Conservation (phyloP, 2,329 filamentous ascomycete genomes). For the Elsinoe australis region DNA sequence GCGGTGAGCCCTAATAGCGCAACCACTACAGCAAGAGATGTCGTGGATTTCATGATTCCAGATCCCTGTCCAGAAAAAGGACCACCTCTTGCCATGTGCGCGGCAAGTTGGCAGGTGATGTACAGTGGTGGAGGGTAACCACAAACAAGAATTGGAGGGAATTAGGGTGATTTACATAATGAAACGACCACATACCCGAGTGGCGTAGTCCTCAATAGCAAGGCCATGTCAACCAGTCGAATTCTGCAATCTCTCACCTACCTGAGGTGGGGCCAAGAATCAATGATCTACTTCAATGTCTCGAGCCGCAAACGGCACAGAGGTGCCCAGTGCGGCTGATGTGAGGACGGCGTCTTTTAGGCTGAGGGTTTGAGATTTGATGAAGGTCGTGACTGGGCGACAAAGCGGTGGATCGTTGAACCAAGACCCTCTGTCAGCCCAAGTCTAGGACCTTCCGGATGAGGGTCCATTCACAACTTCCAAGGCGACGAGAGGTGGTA, state of each 20-base stretch:
- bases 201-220: not conserved
- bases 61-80: not conserved
- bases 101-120: not conserved
- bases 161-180: conserved; percentile 9
- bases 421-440: not conserved
- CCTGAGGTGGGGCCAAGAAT: not conserved
- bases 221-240: conserved; percentile 1
- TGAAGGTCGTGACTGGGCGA: conserved; percentile 4
- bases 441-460: not conserved
- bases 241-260: not conserved
- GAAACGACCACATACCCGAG: not conserved
- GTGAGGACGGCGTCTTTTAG: not conserved
- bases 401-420: not conserved
- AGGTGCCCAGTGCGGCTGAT: not conserved
- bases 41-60: not conserved
- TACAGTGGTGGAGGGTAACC: not conserved
- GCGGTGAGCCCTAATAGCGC: not conserved
- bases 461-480: not conserved
- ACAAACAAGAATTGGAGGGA: not conserved
- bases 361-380: conserved; percentile 5
- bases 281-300: conserved; percentile 9
- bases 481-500: not conserved
- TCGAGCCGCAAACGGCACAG: not conserved
- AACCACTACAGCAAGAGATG: not conserved
- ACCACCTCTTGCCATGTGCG: not conserved